Evolutionary conservation across 805 yeast species (phyloP), one percentile per base, ranked within the genome.

Genomic region (Komagataella mondaviorum): DNA sequence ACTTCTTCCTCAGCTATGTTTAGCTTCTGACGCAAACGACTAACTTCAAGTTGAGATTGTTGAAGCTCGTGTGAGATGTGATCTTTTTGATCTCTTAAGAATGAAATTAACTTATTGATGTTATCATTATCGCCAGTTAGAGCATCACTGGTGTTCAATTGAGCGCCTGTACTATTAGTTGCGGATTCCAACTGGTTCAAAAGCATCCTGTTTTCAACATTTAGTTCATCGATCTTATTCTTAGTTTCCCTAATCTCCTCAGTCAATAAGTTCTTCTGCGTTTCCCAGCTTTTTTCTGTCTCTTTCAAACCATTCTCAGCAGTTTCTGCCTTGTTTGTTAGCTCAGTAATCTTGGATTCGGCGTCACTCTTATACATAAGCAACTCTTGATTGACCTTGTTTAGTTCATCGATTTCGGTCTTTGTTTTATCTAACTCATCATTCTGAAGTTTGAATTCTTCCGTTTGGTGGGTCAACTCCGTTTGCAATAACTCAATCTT

Each of bases 31-130:
- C 77, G 73, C 24, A 81, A 64, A 70, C 67, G 48, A 76, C 78
- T 30, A 80, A 67, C 57, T 81, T 85, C 6, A 80, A 74, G 48
- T 80, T 83, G 1, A 81, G 71, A 4, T 82, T 70, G 55, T 30
- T 30, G 39, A 30, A 30, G 39, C 14, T 30, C 39, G 39, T 14
- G 39, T 30, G 39, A 30, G 39, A 30, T 10, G 14, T 30, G 39
- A 30, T 88, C 95, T 59, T 83, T 85, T 56, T 87, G 95, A 54
- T 83, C 79, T 48, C 90, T 81, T 52, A 88, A 68, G 58, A 76
- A 81, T 1, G 72, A 61, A 43, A 88, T 67, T 23, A 88, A 73
- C 55, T 82, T 81, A 45, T 73, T 71, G 55, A 74, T 59, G 49
- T 71, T 74, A 48, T 59, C 59, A 45, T 59, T 63, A n/a, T 53